Evolutionary conservation across 345 rosid genomes (phyloP), one percentile per base, ranked within the genome.

Genomic region (Microthlaspi erraticum): DNA sequence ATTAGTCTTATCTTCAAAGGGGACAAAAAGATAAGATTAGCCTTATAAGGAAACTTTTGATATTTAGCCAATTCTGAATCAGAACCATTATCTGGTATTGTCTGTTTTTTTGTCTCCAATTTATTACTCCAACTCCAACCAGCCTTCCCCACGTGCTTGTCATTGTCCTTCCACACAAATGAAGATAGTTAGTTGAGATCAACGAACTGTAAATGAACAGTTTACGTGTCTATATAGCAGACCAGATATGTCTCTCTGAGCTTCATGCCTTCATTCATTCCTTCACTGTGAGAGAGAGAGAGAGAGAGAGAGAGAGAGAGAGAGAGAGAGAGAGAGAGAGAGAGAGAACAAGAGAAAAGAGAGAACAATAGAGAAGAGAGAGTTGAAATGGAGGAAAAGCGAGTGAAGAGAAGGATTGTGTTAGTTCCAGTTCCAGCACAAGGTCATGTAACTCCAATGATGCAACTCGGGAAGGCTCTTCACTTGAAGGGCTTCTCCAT

Each of bases 391-490:
- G 75, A 63, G 14, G 61, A 48, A 3, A 70, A 19, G 48, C 5
- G 5, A 23, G 38, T 38, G 31, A 51, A 31, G 61, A 62, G 62
- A 70, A 64, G 63, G n/a, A 19, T 85, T 46, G 81, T 92, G 26
- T 76, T 89, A 0, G 85, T 89, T 43, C 87, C 92, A 0, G 66
- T 51, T 32, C 91, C 92, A 45, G 77, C 82, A 32, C 89, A 85
- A 63, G 96, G 98, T 14, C 94, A 92, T 67, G 64, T 86, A 38
- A 92, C 75, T 64, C 94, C 96, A 0, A 85, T 87, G 80, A 83
- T 92, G 80, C 89, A 85, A 63, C 89, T 86, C 0, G 92, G 79
- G 7, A 62, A 81, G 42, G 71, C 84, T 46, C 88, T 92, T 33
- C 71, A 89, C 54, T 77, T 78, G 5, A 81, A 60, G 8, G 92